These are phyloP conservation scores for Populus davidiana DNA, from an alignment of 345 rosid species.

Conservation along the genomic window DNA sequence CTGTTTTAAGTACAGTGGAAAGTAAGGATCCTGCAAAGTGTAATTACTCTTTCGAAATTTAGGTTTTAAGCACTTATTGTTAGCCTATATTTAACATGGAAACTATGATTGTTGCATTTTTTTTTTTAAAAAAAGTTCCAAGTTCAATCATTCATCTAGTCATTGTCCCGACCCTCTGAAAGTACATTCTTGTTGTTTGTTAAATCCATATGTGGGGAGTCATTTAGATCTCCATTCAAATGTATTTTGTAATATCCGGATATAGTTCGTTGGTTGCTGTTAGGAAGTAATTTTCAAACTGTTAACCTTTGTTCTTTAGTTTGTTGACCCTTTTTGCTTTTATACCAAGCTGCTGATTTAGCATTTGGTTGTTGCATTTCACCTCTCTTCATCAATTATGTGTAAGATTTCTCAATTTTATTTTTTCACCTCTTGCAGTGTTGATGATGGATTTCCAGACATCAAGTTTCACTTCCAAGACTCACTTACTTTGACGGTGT, in stretches of 20 bases:
- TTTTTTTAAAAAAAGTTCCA: neutral
- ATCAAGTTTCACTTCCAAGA: constrained; percentile 61
- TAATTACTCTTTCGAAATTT: constrained; percentile 1
- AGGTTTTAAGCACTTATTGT: neutral
- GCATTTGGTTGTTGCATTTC: neutral
- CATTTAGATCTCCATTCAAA: neutral
- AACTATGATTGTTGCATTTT: neutral
- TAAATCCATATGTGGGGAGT: neutral
- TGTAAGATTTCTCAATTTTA: constrained; percentile 1
- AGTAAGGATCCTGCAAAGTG: constrained; percentile 44
- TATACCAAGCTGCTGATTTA: neutral
- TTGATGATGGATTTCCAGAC: constrained; percentile 61
- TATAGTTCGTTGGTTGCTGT: neutral
- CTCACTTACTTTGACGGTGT: constrained; percentile 50
- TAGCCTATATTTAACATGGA: neutral
- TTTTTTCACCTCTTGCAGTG: constrained; percentile 41
- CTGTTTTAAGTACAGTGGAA: constrained; percentile 52
- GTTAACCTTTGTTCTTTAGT: no score
- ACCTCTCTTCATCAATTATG: neutral
- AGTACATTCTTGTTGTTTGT: neutral
- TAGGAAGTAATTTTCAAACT: no score
- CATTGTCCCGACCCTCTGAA: neutral
- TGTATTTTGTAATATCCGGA: neutral
- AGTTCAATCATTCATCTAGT: neutral
- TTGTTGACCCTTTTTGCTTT: no score